Conservation (phyloP, 371 early-diverging fungal genomes). For the Lichtheimia hyalospora region DNA sequence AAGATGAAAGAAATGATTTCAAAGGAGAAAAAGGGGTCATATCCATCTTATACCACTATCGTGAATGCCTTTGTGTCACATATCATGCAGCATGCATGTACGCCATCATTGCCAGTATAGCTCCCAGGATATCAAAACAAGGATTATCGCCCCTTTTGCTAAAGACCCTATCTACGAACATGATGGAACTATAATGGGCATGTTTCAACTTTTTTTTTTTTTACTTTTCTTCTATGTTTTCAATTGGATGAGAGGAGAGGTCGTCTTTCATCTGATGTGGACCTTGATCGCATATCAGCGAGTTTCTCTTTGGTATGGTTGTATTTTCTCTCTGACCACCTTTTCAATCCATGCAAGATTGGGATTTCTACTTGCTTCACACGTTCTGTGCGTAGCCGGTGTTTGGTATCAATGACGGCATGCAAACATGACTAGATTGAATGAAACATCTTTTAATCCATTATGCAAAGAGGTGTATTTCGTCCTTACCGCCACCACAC, state of each 20-base stretch:
- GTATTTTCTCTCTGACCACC: neutral
- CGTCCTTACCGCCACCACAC: slow-evolving; percentile 49
- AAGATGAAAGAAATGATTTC: no score
- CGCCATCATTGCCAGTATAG: no score
- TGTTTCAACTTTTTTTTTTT: neutral
- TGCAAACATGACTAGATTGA: slow-evolving; percentile 41
- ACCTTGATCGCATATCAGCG: neutral
- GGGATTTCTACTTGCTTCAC: slow-evolving; percentile 17
- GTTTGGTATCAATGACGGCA: slow-evolving; percentile 51
- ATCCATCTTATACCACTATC: no score
- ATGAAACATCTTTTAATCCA: neutral
- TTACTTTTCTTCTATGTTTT: neutral
- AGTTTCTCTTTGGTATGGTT: neutral
- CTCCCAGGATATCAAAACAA: no score
- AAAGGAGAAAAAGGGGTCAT: no score
- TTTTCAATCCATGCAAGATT: neutral
- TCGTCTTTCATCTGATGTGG: neutral
- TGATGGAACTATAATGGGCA: neutral
- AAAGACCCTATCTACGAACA: no score
- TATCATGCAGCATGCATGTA: no score
- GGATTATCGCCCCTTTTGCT: no score
- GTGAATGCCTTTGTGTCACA: no score
- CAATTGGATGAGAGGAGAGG: neutral
- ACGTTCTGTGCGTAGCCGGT: slow-evolving; percentile 54
- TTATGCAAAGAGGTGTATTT: neutral